A percentile compares a stretch with the other conserved stretches of the same genome.
Evolutionary conservation across 2,329 filamentous ascomycete species (phyloP).

Genomic region (Biscogniauxia mediterranea): DNA sequence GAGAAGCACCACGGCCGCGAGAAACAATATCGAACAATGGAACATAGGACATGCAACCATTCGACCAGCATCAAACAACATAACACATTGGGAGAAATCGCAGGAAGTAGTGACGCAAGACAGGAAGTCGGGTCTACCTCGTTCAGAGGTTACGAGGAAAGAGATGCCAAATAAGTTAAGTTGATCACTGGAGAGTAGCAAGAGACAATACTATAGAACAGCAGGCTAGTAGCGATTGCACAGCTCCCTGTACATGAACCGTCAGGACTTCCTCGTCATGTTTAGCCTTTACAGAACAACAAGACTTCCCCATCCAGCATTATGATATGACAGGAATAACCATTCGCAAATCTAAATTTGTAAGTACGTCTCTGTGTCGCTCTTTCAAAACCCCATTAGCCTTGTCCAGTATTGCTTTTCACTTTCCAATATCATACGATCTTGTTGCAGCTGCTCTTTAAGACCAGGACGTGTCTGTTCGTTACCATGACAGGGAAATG

Average conservation of each 20-base stretch:
- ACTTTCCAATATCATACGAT: conserved; percentile 8
- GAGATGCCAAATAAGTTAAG: neutral
- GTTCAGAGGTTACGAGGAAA: neutral
- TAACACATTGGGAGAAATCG: neutral
- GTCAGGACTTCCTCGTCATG: neutral
- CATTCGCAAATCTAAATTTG: neutral
- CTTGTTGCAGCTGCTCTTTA: neutral
- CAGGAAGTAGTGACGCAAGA: neutral
- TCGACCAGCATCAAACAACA: neutral
- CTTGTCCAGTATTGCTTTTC: conserved; percentile 12
- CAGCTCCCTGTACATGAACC: neutral
- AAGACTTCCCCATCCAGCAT: neutral
- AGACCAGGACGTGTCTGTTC: neutral
- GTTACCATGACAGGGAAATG: neutral
- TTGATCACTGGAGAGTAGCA: neutral
- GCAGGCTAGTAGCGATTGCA: neutral
- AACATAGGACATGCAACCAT: neutral
- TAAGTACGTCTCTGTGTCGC: neutral
- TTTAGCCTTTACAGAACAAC: neutral
- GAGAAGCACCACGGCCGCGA: neutral
- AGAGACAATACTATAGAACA: neutral
- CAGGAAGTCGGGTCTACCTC: neutral
- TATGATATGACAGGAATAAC: neutral
- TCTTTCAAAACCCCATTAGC: conserved; percentile 13
- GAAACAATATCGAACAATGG: neutral